Evolutionary conservation across 2,329 filamentous ascomycete genomes (phyloP).

Genomic region (Colletotrichum trifolii): DNA sequence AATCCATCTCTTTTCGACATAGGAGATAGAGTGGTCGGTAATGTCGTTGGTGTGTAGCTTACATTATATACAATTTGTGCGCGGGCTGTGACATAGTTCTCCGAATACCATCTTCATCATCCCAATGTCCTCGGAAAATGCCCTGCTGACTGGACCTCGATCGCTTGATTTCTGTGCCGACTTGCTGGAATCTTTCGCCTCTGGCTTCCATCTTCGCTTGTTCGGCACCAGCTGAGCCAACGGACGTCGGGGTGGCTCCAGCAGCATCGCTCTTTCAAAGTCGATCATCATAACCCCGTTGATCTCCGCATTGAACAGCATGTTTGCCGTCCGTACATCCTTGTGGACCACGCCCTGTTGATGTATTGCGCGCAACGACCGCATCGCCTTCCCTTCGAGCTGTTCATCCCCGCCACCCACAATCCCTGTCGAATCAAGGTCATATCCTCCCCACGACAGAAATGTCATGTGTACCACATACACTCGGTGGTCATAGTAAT

Average conservation of each 20-base stretch:
- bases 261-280: slow-evolving; percentile 44
- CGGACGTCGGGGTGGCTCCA: slow-evolving; percentile 35
- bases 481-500: slow-evolving; percentile 47
- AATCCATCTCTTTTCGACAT: too few relatives aligned
- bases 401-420: neutral
- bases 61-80: too few relatives aligned
- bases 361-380: slow-evolving; percentile 40
- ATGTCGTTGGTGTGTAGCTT: too few relatives aligned
- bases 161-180: neutral
- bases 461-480: slow-evolving; percentile 48
- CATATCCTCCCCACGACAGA: slow-evolving; percentile 48
- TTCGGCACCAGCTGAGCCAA: slow-evolving; percentile 40
- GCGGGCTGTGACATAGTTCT: too few relatives aligned
- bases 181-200: neutral
- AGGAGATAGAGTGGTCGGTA: too few relatives aligned
- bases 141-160: neutral
- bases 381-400: slow-evolving; percentile 33
- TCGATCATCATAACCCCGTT: slow-evolving; percentile 45
- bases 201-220: slow-evolving; percentile 33
- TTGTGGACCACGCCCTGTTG: slow-evolving; percentile 41
- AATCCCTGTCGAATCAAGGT: neutral
- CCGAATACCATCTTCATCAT: too few relatives aligned
- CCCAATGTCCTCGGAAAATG: slow-evolving; percentile 6
- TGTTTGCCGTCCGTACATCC: slow-evolving; percentile 42
- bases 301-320: slow-evolving; percentile 41